A percentile compares a stretch with the other conserved stretches of the same genome.
Conservation (phyloP, 352 stramenopile species). For the Phytophthora tubulina region DNA sequence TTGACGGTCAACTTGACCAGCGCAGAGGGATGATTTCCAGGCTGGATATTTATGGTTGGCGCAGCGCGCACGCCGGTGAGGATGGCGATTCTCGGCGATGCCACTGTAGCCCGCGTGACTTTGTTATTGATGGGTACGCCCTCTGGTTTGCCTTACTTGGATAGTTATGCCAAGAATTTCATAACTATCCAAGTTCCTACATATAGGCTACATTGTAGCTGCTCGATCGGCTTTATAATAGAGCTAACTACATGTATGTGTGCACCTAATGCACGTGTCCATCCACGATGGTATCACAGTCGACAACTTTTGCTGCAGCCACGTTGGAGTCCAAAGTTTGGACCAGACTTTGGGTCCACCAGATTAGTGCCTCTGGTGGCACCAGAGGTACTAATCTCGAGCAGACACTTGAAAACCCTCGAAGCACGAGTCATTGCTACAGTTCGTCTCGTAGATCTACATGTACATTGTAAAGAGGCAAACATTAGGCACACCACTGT, state of each 20-base stretch:
- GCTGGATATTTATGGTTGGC: constrained; percentile 18
- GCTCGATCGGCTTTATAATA: too few species aligned
- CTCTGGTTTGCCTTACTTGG: not conserved
- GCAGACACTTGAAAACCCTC: not conserved
- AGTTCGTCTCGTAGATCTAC: not conserved
- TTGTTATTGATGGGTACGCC: constrained; percentile 11
- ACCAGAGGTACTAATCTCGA: too few species aligned
- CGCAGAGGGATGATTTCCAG: constrained; percentile 13
- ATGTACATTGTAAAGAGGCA: too few species aligned
- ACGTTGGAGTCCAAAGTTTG: not conserved
- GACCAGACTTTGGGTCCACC: not conserved
- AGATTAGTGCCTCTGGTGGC: not conserved
- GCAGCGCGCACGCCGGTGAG: not conserved
- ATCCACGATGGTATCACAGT: not conserved
- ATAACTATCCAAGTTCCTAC: not conserved
- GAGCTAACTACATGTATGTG: not conserved
- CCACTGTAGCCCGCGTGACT: constrained; percentile 6
- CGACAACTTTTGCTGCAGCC: not conserved
- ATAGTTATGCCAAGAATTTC: not conserved
- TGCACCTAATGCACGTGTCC: not conserved
- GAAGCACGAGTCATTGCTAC: not conserved
- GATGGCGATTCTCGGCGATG: not conserved
- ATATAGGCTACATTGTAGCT: not conserved
- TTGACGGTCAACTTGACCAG: not conserved
- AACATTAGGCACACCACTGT: not conserved